Evolutionary conservation across 2,329 filamentous ascomycete species (phyloP).

Genomic region (Fusarium lateritium): DNA sequence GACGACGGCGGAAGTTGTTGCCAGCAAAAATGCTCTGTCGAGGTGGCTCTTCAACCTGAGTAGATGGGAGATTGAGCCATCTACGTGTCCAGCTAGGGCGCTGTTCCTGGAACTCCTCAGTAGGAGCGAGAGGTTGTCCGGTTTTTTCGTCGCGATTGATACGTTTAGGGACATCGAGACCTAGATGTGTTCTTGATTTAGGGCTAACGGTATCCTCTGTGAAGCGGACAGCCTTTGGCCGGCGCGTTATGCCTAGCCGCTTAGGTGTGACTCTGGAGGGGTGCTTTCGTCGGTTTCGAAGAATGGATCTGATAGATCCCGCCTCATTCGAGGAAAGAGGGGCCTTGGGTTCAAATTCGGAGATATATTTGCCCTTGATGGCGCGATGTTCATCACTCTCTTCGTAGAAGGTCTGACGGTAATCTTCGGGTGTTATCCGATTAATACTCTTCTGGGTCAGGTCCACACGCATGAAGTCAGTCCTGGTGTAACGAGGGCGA

Average conservation of each 20-base stretch:
- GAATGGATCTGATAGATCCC: conserved; percentile 48
- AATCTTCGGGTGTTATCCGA: conserved; percentile 37
- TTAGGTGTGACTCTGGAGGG: conserved; percentile 42
- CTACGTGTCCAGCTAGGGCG: conserved; percentile 27
- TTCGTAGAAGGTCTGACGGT: conserved; percentile 39
- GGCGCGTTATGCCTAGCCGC: conserved; percentile 43
- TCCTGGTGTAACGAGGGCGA: conserved; percentile 27
- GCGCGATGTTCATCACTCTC: conserved; percentile 39
- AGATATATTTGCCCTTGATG: conserved; percentile 41
- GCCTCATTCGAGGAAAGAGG: conserved; percentile 39
- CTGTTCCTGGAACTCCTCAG: conserved; percentile 27
- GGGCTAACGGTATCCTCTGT: conserved; percentile 48
- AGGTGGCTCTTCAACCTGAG: conserved; percentile 6
- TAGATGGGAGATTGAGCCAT: conserved; percentile 27
- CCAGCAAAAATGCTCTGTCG: conserved; percentile 7
- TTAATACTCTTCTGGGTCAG: conserved; percentile 26
- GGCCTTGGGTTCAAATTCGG: conserved; percentile 41
- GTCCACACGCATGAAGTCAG: conserved; percentile 29
- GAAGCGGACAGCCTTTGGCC: conserved; percentile 52
- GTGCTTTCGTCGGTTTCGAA: conserved; percentile 47
- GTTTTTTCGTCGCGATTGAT: conserved; percentile 16
- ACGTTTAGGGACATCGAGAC: conserved; percentile 46
- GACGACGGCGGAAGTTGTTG: conserved; percentile 13
- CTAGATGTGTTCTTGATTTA: conserved; percentile 46
- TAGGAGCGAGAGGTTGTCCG: conserved; percentile 6